Evolutionary conservation across 208 protist genomes (phyloP), one percentile per base, ranked within the genome.

Genomic region (Acanthamoeba rhysodes): DNA sequence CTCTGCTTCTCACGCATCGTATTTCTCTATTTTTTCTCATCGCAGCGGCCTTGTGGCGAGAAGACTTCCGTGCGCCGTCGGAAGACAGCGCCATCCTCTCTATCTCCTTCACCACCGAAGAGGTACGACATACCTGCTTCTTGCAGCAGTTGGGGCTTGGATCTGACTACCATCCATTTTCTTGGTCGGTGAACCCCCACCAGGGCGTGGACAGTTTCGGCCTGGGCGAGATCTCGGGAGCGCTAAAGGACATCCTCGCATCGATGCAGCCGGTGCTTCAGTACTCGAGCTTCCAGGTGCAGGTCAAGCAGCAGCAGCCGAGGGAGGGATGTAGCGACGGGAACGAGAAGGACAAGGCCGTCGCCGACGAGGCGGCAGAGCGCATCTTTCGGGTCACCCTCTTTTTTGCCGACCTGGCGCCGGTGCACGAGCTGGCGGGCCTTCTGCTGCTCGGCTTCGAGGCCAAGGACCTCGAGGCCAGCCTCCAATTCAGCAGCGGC

Each of bases 171-270:
- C 45, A 48, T 48, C 12, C 45, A 48, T 48, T 3, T 10, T 45
- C 41, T 48, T 48, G 45, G 45, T 48, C 12, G 45, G 45, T 48
- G 45, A 48, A 48, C 45, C 7, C 45, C 45, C 41, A 62, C 55
- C 68, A 76, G 68, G 16, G 32, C 29, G 20, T 80, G 72, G 72
- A 80, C 24, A 80, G 72, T 32, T 80, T 80, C 41, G 72, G 72
- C 4, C 72, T 80, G 32, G 72, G 72, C 32, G 72, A 80, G 72
- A 10, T 80, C 5, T 80, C 72, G 41, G 72, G 72, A 12, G 34
- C 72, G 37, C 29, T 80, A 34, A 80, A 80, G 72, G 72, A 80
- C 41, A 80, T 80, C 14, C 72, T 80, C 32, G 4, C 72, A 9
- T 16, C 34, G 29, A 22, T 80, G 29, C 72, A 45, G 32, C 16